These are phyloP conservation scores for Platanthera guangdongensis DNA, from an alignment of 106 monocot species.

Conservation along the genomic window DNA sequence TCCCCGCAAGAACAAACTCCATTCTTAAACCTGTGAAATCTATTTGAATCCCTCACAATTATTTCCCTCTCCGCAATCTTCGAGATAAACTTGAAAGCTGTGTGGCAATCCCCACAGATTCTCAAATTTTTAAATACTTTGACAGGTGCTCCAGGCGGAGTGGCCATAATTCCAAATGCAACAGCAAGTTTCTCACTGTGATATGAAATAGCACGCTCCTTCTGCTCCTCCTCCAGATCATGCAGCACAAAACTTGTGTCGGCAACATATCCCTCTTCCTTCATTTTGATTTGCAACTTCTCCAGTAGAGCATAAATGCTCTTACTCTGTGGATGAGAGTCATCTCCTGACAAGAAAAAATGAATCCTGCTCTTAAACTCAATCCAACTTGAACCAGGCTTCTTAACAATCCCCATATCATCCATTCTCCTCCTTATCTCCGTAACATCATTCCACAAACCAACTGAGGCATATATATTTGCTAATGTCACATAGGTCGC, in stretches of 20 bases:
- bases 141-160: conserved; percentile 9
- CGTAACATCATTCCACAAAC: conserved; percentile 11
- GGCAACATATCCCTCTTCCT: conserved; percentile 16
- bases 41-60: conserved; percentile 18
- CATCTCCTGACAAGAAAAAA: conserved; percentile 22
- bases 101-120: conserved; percentile 24
- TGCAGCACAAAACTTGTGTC: conserved; percentile 21
- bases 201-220: conserved; percentile 17
- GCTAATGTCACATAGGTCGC: conserved; percentile 23
- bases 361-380: conserved; percentile 17
- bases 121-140: conserved; percentile 22
- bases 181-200: conserved; percentile 27
- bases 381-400: conserved; percentile 25
- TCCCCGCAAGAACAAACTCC: conserved; percentile 19
- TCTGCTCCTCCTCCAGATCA: conserved; percentile 29
- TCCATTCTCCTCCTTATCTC: conserved; percentile 12
- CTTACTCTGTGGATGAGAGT: conserved; percentile 5
- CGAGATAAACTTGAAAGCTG: conserved; percentile 20
- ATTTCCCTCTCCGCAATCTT: conserved; percentile 16
- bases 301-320: conserved; percentile 9
- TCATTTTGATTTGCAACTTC: conserved; percentile 17
- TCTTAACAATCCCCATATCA: conserved; percentile 15
- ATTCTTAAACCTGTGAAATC: conserved; percentile 21
- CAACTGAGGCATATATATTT: conserved; percentile 18
- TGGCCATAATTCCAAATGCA: conserved; percentile 20